These are phyloP conservation scores for Infundibulicybe gibba DNA, from an alignment of 768 basidiomycete species.

Conservation along the genomic window DNA sequence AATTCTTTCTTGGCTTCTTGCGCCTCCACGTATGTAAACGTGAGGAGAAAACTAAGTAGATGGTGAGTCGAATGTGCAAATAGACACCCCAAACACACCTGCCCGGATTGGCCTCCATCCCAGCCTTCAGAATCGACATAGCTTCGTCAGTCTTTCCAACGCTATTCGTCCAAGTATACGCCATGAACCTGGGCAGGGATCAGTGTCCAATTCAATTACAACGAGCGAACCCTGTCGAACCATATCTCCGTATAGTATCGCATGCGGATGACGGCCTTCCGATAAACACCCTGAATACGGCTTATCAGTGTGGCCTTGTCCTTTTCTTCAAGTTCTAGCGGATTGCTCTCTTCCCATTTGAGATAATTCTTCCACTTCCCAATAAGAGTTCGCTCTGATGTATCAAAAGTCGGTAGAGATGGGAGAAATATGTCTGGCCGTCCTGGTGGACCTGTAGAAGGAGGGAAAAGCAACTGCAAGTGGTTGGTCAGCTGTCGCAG, in stretches of 20 bases:
- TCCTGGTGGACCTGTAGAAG: conserved; percentile 23
- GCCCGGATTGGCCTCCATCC: conserved; percentile 83
- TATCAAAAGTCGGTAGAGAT: conserved; percentile 66
- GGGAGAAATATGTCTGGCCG: conserved; percentile 61
- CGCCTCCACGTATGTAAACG: conserved; percentile 84
- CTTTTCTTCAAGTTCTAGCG: conserved; percentile 86
- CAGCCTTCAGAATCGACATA: conserved; percentile 71
- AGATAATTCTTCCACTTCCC: conserved; percentile 89
- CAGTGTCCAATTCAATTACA: background rate
- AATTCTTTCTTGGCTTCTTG: conserved; percentile 53
- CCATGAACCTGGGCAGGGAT: conserved; percentile 71
- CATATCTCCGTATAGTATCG: conserved; percentile 95
- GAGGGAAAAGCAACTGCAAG: conserved; percentile 58
- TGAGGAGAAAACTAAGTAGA: conserved; percentile 72
- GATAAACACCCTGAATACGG: conserved; percentile 79
- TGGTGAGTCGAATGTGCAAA: background rate
- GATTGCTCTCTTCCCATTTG: conserved; percentile 95
- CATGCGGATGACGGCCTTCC: conserved; percentile 89
- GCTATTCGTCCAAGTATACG: conserved; percentile 76
- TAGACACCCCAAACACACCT: conserved; percentile 41
- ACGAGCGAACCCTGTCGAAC: conserved; percentile 36
- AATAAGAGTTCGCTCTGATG: conserved; percentile 70
- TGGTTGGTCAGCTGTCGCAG: conserved; percentile 77
- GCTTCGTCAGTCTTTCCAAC: conserved; percentile 83
- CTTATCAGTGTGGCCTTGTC: conserved; percentile 63